Percentiles rank a stretch among this genome's conserved stretches.
Evolutionary conservation across 306 rosid species (phyloP).

Genomic region (Psophocarpus tetragonolobus): DNA sequence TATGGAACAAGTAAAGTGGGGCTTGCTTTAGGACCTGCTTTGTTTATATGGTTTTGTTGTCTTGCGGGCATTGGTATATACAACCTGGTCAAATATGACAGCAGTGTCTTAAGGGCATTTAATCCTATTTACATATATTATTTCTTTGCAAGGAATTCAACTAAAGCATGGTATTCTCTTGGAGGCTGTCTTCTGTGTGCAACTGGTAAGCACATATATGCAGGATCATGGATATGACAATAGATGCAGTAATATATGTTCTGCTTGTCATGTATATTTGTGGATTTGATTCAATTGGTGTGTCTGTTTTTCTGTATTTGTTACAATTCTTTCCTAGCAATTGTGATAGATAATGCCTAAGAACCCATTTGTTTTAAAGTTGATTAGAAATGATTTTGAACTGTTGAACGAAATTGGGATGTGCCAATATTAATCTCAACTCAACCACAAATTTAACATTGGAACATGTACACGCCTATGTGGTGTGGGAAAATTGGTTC

Average conservation of each 20-base stretch:
- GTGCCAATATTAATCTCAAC: neutral
- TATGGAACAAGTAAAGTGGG: slow-evolving; percentile 98
- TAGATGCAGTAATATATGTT: slow-evolving; percentile 27
- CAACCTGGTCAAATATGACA: slow-evolving; percentile 81
- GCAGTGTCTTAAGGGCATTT: slow-evolving; percentile 81
- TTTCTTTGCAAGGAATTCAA: slow-evolving; percentile 87
- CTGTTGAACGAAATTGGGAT: neutral
- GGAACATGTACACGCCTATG: neutral
- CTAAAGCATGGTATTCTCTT: slow-evolving; percentile 91
- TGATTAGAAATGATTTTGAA: neutral
- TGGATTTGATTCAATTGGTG: slow-evolving; percentile 24
- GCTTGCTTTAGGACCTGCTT: slow-evolving; percentile 92
- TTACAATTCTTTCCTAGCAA: neutral
- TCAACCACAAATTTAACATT: neutral
- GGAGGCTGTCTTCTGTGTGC: slow-evolving; percentile 98
- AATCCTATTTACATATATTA: slow-evolving; percentile 88
- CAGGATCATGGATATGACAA: slow-evolving; percentile 25
- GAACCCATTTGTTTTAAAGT: neutral
- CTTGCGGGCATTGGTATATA: slow-evolving; percentile 82
- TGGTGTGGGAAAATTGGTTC: neutral
- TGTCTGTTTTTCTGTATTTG: slow-evolving; percentile 2
- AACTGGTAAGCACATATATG: slow-evolving; percentile 59
- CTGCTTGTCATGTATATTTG: slow-evolving; percentile 18
- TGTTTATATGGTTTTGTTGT: slow-evolving; percentile 87
- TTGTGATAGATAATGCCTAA: slow-evolving; percentile 24